phyloP scores from a whole-genome alignment of 116 monocot genomes.

The Iris pallida region DNA sequence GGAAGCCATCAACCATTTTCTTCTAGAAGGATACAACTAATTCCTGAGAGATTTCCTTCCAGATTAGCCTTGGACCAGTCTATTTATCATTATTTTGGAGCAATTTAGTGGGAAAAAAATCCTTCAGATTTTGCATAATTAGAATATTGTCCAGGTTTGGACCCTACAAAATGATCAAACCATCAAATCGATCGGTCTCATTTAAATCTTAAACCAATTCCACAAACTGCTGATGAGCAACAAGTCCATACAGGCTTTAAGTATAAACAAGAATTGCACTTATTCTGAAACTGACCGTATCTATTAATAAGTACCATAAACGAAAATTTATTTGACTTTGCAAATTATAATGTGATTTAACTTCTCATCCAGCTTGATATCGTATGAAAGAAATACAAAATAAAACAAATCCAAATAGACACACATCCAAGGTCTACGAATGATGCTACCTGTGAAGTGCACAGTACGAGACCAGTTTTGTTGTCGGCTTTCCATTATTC shows the following conservation, averaged over 20 bases:
- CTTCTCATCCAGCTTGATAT: too few relatives aligned
- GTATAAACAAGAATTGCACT: too few relatives aligned
- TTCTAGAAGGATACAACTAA: constrained; percentile 31
- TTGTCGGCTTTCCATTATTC: constrained; percentile 66
- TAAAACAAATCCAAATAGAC: too few relatives aligned
- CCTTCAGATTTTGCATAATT: constrained; percentile 43
- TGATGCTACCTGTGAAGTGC: constrained; percentile 70
- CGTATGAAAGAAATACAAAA: too few relatives aligned
- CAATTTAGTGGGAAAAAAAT: constrained; percentile 56
- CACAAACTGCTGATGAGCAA: neutral
- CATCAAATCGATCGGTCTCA: too few relatives aligned
- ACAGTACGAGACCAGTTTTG: constrained; percentile 80
- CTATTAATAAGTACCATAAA: too few relatives aligned
- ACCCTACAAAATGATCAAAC: constrained; percentile 40
- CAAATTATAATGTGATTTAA: neutral
- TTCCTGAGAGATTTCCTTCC: constrained; percentile 35
- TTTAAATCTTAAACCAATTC: neutral
- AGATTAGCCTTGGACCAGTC: constrained; percentile 38
- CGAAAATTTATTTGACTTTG: neutral
- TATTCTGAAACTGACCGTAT: too few relatives aligned
- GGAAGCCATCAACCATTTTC: constrained; percentile 40
- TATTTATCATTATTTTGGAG: constrained; percentile 44
- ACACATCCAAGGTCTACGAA: too few relatives aligned
- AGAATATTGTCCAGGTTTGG: constrained; percentile 66
- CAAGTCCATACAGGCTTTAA: neutral